phyloP scores from a whole-genome alignment of 2,329 filamentous ascomycete species.

The Alternaria triticimaculans region DNA sequence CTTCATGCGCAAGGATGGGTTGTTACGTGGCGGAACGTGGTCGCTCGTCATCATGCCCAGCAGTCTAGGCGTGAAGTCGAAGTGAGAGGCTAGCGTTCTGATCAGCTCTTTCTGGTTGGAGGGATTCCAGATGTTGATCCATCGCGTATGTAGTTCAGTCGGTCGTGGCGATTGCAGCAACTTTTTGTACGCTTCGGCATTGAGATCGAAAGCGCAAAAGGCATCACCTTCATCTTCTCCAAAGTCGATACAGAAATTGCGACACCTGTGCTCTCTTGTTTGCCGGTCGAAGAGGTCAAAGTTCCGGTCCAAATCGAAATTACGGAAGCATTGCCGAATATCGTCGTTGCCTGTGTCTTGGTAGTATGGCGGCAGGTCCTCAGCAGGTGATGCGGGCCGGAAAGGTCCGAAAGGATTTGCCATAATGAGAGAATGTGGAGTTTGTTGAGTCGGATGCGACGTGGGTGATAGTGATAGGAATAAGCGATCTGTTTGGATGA shows the following conservation, averaged over 20 bases:
- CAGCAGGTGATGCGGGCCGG: constrained; percentile 34
- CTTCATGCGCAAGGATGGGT: constrained; percentile 21
- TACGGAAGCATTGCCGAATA: constrained; percentile 52
- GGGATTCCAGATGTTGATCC: constrained; percentile 79
- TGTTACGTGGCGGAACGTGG: constrained; percentile 49
- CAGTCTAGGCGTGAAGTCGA: constrained; percentile 72
- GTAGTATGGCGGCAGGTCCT: constrained; percentile 46
- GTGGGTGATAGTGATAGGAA: constrained; percentile 2
- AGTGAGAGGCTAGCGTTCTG: constrained; percentile 63
- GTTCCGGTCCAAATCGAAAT: constrained; percentile 61
- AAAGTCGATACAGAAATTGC: constrained; percentile 72
- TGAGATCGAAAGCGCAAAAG: constrained; percentile 63
- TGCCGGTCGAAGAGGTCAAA: constrained; percentile 55
- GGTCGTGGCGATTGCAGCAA: constrained; percentile 52
- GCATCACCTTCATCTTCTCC: constrained; percentile 61
- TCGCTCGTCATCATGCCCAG: constrained; percentile 68
- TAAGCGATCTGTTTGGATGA: constrained; percentile 1
- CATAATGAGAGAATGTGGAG: constrained; percentile 23
- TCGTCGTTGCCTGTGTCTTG: constrained; percentile 41
- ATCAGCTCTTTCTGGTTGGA: constrained; percentile 65
- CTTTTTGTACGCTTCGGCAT: constrained; percentile 50
- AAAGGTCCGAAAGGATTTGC: constrained; percentile 33
- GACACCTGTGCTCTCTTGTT: constrained; percentile 52
- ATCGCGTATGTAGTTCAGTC: constrained; percentile 64
- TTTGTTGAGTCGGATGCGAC: background rate